These are phyloP conservation scores for Kalaharituber pfeilii DNA, from an alignment of 2,329 filamentous ascomycete genomes.

Conservation along the genomic window DNA sequence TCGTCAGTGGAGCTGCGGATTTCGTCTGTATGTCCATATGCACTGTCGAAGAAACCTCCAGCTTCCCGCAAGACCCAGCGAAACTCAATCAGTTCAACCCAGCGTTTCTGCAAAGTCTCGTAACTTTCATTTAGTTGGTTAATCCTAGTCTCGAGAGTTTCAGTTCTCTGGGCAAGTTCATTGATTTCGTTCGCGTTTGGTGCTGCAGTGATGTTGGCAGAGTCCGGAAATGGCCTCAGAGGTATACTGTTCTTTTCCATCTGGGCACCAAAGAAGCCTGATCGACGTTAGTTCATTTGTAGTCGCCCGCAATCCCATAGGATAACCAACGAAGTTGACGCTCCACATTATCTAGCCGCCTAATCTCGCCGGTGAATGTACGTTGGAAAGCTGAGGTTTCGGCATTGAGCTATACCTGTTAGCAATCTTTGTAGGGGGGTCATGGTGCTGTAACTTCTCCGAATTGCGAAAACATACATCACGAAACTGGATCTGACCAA, in stretches of 20 bases:
- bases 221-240: conserved; percentile 80
- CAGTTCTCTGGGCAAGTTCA: conserved; percentile 78
- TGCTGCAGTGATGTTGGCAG: conserved; percentile 67
- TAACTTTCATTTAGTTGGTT: conserved; percentile 93
- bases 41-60: conserved; percentile 90
- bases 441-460: no score
- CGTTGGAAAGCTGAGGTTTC: conserved; percentile 88
- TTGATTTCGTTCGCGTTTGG: conserved; percentile 92
- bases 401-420: conserved; percentile 56
- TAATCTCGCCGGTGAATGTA: conserved; percentile 94
- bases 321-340: conserved; percentile 60
- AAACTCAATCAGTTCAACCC: conserved; percentile 95
- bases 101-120: conserved; percentile 92
- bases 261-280: conserved; percentile 84
- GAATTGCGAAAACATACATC: conserved; percentile 64
- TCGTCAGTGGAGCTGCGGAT: conserved; percentile 66
- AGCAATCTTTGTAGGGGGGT: no score
- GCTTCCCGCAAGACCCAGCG: conserved; percentile 94
- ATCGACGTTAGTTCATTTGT: neutral
- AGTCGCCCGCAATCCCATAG: neutral
- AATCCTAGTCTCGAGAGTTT: conserved; percentile 80
- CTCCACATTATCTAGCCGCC: conserved; percentile 93
- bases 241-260: conserved; percentile 85
- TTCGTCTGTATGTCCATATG: conserved; percentile 90
- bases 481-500: conserved; percentile 90